A percentile compares a stretch with the other conserved stretches of the same genome.
phyloP scores from a whole-genome alignment of 768 basidiomycete species.

The Pleurotus platypus region DNA sequence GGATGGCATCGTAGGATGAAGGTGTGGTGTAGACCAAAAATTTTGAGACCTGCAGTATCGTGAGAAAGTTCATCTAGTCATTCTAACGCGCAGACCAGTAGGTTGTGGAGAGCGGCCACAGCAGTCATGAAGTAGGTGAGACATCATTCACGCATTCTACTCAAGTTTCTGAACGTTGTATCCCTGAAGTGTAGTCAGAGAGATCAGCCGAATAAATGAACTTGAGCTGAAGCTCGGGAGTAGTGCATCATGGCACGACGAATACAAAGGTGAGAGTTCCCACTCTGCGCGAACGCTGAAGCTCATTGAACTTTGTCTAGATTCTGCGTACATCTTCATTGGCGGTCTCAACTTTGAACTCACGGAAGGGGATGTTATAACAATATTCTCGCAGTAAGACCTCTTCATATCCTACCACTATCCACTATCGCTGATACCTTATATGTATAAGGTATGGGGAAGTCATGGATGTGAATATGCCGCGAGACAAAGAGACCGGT shows the following conservation, averaged over 20 bases:
- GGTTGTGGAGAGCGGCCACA: background rate
- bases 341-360: conserved; percentile 87
- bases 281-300: background rate
- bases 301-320: conserved; percentile 22
- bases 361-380: conserved; percentile 96
- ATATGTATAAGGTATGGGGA: conserved; percentile 78
- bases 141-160: conserved; percentile 10
- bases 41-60: conserved; percentile 17
- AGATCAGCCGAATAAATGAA: conserved; percentile 93
- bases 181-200: conserved; percentile 73
- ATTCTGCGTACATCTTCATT: conserved; percentile 93
- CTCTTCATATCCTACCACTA: background rate
- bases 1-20: conserved; percentile 52
- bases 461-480: conserved; percentile 91
- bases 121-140: conserved; percentile 67
- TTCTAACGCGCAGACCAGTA: too few relatives aligned
- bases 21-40: conserved; percentile 19
- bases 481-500: conserved; percentile 89
- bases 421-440: conserved; percentile 6
- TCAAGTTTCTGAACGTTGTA: conserved; percentile 2
- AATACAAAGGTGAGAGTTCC: conserved; percentile 58
- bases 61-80: conserved; percentile 10
- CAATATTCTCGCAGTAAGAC: conserved; percentile 94
- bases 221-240: conserved; percentile 79
- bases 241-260: conserved; percentile 90